phyloP scores from a whole-genome alignment of 1,284 basidiomycete species.

The Trametes polyzona region DNA sequence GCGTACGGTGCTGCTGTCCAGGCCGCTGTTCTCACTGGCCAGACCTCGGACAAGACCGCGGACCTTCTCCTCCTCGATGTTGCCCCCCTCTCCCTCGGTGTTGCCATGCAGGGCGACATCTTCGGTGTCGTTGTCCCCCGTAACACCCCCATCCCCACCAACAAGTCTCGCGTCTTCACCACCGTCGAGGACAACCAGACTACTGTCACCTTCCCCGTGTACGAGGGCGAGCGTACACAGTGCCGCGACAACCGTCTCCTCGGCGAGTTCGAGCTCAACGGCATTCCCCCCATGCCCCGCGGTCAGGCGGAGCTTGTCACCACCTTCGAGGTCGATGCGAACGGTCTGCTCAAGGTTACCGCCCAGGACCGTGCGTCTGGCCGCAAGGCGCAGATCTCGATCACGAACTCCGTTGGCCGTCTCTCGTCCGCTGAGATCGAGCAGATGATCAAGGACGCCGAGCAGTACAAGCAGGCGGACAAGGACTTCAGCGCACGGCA shows the following conservation, averaged over 20 bases:
- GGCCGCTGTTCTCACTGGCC: conserved; percentile 94
- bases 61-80: conserved; percentile 96
- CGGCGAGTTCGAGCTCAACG: conserved; percentile 96
- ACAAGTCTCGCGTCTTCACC: conserved; percentile 95
- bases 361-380: conserved; percentile 94
- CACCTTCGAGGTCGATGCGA: conserved; percentile 97
- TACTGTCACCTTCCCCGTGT: conserved; percentile 96
- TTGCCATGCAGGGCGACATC: conserved; percentile 98
- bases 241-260: conserved; percentile 97
- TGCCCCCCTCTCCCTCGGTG: conserved; percentile 94
- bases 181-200: conserved; percentile 99
- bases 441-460: conserved; percentile 98
- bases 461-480: conserved; percentile 95
- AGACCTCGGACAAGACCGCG: conserved; percentile 95
- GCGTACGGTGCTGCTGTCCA: conserved; percentile 97
- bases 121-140: conserved; percentile 96
- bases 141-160: conserved; percentile 97
- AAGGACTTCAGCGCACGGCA: conserved; percentile 96
- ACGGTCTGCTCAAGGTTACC: conserved; percentile 95
- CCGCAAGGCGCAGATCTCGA: conserved; percentile 95
- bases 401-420: conserved; percentile 96
- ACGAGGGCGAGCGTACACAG: conserved; percentile 95
- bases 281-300: conserved; percentile 96
- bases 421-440: conserved; percentile 94
- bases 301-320: conserved; percentile 96